Evolutionary conservation across 2,329 filamentous ascomycete species (phyloP), one percentile per base, ranked within the genome.

Genomic region (Colletotrichum filicis): DNA sequence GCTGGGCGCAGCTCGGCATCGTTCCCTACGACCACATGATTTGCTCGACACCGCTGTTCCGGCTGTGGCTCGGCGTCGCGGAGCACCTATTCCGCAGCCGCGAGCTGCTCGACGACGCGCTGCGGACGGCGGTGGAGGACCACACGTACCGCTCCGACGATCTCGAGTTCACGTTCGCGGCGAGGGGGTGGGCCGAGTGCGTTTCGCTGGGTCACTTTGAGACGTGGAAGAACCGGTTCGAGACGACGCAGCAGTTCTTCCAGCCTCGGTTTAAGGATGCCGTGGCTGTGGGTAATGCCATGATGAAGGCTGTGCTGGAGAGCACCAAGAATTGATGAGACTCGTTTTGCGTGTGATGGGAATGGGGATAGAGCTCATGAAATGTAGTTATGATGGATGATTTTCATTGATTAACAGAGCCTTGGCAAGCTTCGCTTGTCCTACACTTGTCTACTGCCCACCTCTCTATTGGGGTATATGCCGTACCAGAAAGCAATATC

Each of bases 11-110:
- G 76, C 89, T 98, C 58, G 93, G 92, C 42, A 99, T 98, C 78
- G 93, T 97, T 60, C 97, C 97, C 0, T 99, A 99, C 82, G 96
- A 99, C 83, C 97, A 99, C 86, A 99, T 99, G 95, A 97, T 99
- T 77, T 99, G 97, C 86, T 98, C 95, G 66, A 99, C 97, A 52
- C 97, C 97, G 85, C 90, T 98, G 59, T 99, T 99, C 87, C 93
- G 97, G 63, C 91, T 99, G 76, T 98, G 97, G 91, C 90, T 99
- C 42, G 97, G 97, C 69, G 97, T 98, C n/a, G 96, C 95, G 1
- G 97, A 99, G 84, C 96, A 97, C 81, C 88, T 99, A 49, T 99
- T 98, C 86, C 92, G 95, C 76, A 95, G 95, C 79, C 88, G 90
- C 22, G 90, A 89, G 3, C 87, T 98, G 65, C 90, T 99, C 16